These are phyloP conservation scores for Sphaceloma murrayae DNA, from an alignment of 2,329 filamentous ascomycete genomes.

Conservation along the genomic window DNA sequence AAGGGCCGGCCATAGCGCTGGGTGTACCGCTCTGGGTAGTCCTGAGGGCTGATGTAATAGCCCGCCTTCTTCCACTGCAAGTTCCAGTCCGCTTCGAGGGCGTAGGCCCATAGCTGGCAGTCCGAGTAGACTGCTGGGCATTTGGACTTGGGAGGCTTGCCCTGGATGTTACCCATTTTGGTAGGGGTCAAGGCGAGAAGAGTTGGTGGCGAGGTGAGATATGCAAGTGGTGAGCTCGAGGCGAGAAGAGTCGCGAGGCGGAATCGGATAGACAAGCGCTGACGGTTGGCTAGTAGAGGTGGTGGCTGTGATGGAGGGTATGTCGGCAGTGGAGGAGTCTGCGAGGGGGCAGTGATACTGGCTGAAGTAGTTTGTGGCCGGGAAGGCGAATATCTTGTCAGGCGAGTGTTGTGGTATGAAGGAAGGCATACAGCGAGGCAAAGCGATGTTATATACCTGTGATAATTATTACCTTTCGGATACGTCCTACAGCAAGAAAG, in stretches of 20 bases:
- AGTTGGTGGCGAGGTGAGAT: too few relatives aligned
- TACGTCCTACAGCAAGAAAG: not conserved
- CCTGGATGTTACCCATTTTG: not conserved
- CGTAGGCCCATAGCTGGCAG: not conserved
- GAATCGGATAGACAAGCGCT: too few relatives aligned
- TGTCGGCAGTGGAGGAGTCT: not conserved
- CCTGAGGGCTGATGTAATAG: not conserved
- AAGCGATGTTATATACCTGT: not conserved
- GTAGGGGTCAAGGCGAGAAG: too few relatives aligned
- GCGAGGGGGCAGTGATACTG: not conserved
- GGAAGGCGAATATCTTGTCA: not conserved
- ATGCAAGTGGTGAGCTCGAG: too few relatives aligned
- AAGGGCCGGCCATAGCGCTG: not conserved
- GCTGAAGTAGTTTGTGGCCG: not conserved
- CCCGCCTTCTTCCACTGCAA: not conserved
- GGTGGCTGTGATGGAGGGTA: too few relatives aligned
- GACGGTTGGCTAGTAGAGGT: too few relatives aligned
- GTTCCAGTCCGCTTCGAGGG: not conserved
- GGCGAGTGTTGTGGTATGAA: not conserved
- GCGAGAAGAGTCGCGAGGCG: too few relatives aligned
- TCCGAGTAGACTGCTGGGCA: not conserved
- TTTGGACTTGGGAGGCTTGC: not conserved
- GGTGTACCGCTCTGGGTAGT: not conserved
- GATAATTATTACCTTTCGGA: not conserved
- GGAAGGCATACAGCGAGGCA: not conserved